phyloP scores from a whole-genome alignment of 2,329 filamentous ascomycete genomes.

The Botrytis hyacinthi region DNA sequence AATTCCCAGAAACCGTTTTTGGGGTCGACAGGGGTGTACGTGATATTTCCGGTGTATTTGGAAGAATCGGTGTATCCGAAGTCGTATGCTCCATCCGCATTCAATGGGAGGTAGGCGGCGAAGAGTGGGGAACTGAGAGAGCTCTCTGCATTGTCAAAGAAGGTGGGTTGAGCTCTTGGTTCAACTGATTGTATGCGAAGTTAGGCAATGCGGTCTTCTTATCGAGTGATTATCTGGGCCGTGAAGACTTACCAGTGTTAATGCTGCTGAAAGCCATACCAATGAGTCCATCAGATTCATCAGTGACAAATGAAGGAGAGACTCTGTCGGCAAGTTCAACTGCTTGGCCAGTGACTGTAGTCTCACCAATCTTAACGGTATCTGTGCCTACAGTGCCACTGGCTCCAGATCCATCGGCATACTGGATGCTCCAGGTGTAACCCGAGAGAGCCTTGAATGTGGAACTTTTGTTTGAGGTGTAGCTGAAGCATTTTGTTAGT shows the following conservation, averaged over 20 bases:
- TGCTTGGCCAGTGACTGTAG: slow-evolving; percentile 36
- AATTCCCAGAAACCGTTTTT: slow-evolving; percentile 55
- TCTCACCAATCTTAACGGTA: slow-evolving; percentile 38
- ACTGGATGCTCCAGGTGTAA: slow-evolving; percentile 36
- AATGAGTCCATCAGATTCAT: slow-evolving; percentile 55
- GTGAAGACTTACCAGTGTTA: slow-evolving; percentile 32
- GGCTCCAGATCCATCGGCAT: slow-evolving; percentile 41
- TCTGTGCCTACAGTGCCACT: slow-evolving; percentile 38
- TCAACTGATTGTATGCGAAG: slow-evolving; percentile 22
- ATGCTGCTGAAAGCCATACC: slow-evolving; percentile 50
- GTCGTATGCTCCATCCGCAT: slow-evolving; percentile 49
- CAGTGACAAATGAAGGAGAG: slow-evolving; percentile 36
- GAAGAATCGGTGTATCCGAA: slow-evolving; percentile 53
- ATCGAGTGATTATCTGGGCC: background rate
- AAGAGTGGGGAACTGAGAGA: slow-evolving; percentile 47
- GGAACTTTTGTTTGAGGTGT: slow-evolving; percentile 30
- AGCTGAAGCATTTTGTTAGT: slow-evolving; percentile 28
- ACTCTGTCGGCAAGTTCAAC: slow-evolving; percentile 38
- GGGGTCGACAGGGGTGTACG: slow-evolving; percentile 48
- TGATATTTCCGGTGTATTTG: slow-evolving; percentile 53
- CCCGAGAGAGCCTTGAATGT: slow-evolving; percentile 33
- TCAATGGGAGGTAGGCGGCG: slow-evolving; percentile 51
- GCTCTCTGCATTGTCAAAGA: slow-evolving; percentile 37
- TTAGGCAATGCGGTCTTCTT: background rate
- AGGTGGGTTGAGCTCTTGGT: slow-evolving; percentile 34